Conservation (phyloP, 2,329 filamentous ascomycete genomes). For the Trichoderma atroviride region DNA sequence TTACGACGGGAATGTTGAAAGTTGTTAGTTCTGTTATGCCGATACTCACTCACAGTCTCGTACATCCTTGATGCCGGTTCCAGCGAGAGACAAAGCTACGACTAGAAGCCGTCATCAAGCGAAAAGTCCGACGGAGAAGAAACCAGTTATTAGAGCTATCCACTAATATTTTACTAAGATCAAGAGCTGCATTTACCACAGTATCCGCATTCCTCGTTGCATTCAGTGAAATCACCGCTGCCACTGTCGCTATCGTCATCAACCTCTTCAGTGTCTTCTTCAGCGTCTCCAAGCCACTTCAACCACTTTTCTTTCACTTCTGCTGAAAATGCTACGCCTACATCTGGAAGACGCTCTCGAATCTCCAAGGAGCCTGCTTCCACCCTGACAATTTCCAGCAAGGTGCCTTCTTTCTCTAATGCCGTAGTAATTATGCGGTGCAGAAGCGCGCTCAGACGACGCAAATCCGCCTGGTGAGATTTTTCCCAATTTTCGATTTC, state of each 20-base stretch:
- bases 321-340: conserved; percentile 32
- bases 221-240: conserved; percentile 33
- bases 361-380: conserved; percentile 32
- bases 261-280: not conserved
- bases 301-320: conserved; percentile 33
- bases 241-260: conserved; percentile 24
- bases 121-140: not conserved
- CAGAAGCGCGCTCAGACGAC: conserved; percentile 35
- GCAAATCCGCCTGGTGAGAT: conserved; percentile 36
- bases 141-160: not conserved
- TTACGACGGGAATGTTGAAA: no score
- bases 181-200: conserved; percentile 33
- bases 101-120: not conserved
- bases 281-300: conserved; percentile 30
- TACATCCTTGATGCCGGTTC: not conserved
- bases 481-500: conserved; percentile 44
- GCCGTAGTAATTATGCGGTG: conserved; percentile 30
- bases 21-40: not conserved
- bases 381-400: conserved; percentile 34
- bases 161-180: not conserved
- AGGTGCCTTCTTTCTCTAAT: conserved; percentile 23
- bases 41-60: no score
- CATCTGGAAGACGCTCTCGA: conserved; percentile 32
- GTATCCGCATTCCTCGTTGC: conserved; percentile 37
- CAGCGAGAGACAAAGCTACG: not conserved